Evolutionary conservation across 2,329 filamentous ascomycete species (phyloP), one percentile per base, ranked within the genome.

Genomic region (Ceratocystis variospora): DNA sequence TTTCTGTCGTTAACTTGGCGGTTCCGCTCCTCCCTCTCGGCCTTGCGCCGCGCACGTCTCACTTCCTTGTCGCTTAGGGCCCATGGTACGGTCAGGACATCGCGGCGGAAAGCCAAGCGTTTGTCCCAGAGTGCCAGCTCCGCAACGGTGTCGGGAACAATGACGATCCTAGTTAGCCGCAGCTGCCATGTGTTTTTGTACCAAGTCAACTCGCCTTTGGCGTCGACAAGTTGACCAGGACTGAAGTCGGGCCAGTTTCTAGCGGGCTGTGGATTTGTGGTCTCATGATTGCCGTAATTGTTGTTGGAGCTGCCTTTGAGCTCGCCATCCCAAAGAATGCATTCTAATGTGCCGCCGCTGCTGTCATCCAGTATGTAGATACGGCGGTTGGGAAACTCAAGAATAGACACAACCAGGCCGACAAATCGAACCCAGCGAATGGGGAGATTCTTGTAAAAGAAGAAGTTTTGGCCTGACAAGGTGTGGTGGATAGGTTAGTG

Each of bases 391-490:
- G 71, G 69, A 66, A 77, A 81, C 25, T 84, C 79, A 69, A 84
- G 80, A 45, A 84, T 75, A 12, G 81, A 83, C 66, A 91, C 85
- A 25, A 93, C 80, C 5, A 67, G 44, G 37, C 89, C 89, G 6
- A 85, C 81, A 41, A 92, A 74, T 68, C 86, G 85, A 64, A 89
- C 82, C 83, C 86, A 92, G 79, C 85, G 84, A 70, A 93, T 84
- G 0, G 89, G 89, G 70, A 92, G 84, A 73, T 91, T 92, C 62
- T 79, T 75, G 76, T 85, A 80, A 74, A 91, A 90, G 72, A 80
- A 86, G 44, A 86, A 77, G 69, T 80, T 76, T 71, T 83, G 80
- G 62, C 79, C 79, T 76, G 25, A 3, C 37, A 3, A 2, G n/a
- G 33, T 37, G 3, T 5, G n/a, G 33, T 37, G 3, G 15, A n/a